Evolutionary conservation across 148 eudicot genomes (phyloP).

Genomic region (Polygonum aviculare): DNA sequence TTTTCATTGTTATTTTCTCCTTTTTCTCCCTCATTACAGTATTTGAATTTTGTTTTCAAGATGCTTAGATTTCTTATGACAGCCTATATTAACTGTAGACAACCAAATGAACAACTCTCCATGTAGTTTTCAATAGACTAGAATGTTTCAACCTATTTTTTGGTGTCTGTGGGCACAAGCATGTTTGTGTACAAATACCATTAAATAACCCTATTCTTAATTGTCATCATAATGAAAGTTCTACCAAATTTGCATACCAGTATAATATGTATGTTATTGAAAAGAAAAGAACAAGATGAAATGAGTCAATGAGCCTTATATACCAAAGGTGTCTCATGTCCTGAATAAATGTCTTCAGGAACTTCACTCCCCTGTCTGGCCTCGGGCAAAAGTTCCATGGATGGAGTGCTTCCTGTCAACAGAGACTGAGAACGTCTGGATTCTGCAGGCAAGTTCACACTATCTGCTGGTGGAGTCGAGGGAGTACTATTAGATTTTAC

Average conservation of each 20-base stretch:
- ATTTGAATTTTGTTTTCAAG: neutral
- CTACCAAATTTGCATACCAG: neutral
- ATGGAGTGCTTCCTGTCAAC: conserved; percentile 52
- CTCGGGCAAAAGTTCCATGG: conserved; percentile 50
- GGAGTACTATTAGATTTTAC: conserved; percentile 71
- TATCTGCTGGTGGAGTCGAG: conserved; percentile 92
- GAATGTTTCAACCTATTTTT: neutral
- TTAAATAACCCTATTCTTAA: neutral
- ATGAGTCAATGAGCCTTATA: conserved; percentile 17
- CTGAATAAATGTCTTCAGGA: conserved; percentile 51
- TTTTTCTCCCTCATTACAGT: neutral
- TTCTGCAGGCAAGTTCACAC: conserved; percentile 48
- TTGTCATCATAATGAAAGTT: neutral
- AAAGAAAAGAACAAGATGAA: neutral
- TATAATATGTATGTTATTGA: neutral
- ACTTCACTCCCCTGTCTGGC: conserved; percentile 45
- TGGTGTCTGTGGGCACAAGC: neutral
- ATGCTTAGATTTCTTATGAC: conserved; percentile 1
- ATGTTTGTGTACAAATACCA: neutral
- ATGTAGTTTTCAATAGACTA: neutral
- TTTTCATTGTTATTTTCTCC: neutral
- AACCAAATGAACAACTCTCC: neutral
- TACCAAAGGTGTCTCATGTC: conserved; percentile 85
- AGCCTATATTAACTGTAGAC: neutral
- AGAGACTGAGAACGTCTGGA: conserved; percentile 59